Percentiles rank a stretch among this genome's conserved stretches.
phyloP scores from a whole-genome alignment of 2,329 filamentous ascomycete species.

The Hypoxylon sp. region DNA sequence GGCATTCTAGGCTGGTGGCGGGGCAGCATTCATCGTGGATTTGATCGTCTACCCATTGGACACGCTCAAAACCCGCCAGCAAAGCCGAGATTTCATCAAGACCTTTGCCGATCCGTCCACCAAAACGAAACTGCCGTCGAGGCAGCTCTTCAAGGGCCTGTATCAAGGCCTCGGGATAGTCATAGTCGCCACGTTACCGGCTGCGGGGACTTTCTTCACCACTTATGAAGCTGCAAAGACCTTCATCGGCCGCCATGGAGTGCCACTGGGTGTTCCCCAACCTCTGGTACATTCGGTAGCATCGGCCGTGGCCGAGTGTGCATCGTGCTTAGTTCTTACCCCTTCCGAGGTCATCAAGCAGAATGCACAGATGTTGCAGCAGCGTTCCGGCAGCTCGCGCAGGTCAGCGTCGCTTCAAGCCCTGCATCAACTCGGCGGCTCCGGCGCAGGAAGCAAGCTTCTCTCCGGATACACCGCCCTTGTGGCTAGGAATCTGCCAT shows the following conservation, averaged over 20 bases:
- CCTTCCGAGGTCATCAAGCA: slow-evolving; percentile 94
- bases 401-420: slow-evolving; percentile 62
- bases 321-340: slow-evolving; percentile 87
- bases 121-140: slow-evolving; percentile 63
- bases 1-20: slow-evolving; percentile 77
- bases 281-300: slow-evolving; percentile 79
- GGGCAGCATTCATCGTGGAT: slow-evolving; percentile 88
- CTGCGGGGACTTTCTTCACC: slow-evolving; percentile 88
- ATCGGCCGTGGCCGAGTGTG: slow-evolving; percentile 82
- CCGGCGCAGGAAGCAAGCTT: slow-evolving; percentile 69
- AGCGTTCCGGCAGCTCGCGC: slow-evolving; percentile 41
- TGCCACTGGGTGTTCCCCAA: slow-evolving; percentile 67
- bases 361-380: slow-evolving; percentile 85
- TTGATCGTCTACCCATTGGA: slow-evolving; percentile 88
- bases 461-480: slow-evolving; percentile 83
- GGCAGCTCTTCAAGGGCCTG: slow-evolving; percentile 71
- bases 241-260: slow-evolving; percentile 65
- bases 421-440: slow-evolving; percentile 63
- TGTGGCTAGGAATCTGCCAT: slow-evolving; percentile 84
- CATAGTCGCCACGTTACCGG: slow-evolving; percentile 84
- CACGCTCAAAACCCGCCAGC: slow-evolving; percentile 88
- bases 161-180: slow-evolving; percentile 92
- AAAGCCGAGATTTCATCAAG: slow-evolving; percentile 79
- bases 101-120: slow-evolving; percentile 71
- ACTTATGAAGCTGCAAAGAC: slow-evolving; percentile 85